These are phyloP conservation scores for Platanus orientalis DNA, from an alignment of 164 flowering plant species.

Conservation along the genomic window DNA sequence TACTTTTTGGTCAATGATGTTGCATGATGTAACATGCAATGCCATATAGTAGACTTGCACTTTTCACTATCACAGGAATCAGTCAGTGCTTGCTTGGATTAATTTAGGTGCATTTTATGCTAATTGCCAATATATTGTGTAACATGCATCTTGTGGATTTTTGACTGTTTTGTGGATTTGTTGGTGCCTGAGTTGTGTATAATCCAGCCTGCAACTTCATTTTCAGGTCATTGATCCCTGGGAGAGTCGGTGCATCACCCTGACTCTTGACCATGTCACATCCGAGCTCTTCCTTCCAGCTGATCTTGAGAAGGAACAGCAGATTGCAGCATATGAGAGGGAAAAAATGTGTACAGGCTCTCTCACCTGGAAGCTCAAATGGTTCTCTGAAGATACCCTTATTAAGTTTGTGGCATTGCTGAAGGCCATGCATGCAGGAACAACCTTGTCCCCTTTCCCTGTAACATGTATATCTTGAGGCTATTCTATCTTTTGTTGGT, in stretches of 20 bases:
- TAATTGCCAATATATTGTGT: too few species aligned
- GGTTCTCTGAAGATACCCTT: conserved; percentile 57
- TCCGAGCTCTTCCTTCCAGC: conserved; percentile 7
- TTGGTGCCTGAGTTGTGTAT: too few species aligned
- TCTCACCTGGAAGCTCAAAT: conserved; percentile 52
- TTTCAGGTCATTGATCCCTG: conserved; percentile 54
- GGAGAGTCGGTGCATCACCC: conserved; percentile 38
- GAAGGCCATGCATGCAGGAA: conserved; percentile 54
- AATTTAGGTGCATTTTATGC: too few species aligned
- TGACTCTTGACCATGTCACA: conserved; percentile 27
- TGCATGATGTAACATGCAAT: too few species aligned
- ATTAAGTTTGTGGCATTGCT: conserved; percentile 52
- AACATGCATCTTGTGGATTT: too few species aligned
- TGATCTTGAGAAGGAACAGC: conserved; percentile 2
- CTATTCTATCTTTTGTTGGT: conserved; percentile 8
- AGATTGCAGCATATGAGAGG: not conserved
- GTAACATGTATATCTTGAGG: conserved; percentile 31
- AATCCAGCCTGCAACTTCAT: not conserved
- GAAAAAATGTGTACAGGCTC: conserved; percentile 14
- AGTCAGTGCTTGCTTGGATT: too few species aligned
- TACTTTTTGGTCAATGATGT: too few species aligned
- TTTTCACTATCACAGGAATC: too few species aligned
- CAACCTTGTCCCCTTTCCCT: conserved; percentile 28
- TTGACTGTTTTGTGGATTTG: too few species aligned
- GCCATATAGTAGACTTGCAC: too few species aligned